Percentiles rank a stretch among this genome's conserved stretches.
Evolutionary conservation across 345 rosid genomes (phyloP).

Genomic region (Euphorbia pulcherrima): DNA sequence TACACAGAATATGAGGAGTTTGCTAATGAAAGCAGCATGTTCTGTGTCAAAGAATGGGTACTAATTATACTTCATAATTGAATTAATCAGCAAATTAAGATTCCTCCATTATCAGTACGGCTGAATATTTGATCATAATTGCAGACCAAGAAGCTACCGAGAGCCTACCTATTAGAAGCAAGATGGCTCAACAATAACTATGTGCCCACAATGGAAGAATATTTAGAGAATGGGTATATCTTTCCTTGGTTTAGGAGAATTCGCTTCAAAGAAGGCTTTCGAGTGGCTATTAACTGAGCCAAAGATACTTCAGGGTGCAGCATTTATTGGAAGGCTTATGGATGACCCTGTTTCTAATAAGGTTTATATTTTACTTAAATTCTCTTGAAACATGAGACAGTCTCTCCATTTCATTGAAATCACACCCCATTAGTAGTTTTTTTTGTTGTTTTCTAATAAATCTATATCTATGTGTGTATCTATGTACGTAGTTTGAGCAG

Average conservation of each 20-base stretch:
- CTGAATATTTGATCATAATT: neutral
- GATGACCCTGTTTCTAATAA: constrained; percentile 17
- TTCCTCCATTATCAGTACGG: too few species aligned
- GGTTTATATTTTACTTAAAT: neutral
- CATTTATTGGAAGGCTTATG: constrained; percentile 13
- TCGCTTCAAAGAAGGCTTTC: neutral
- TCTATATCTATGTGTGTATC: too few species aligned
- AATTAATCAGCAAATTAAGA: too few species aligned
- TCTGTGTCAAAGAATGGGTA: neutral
- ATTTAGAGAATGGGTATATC: neutral
- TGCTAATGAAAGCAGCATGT: too few species aligned
- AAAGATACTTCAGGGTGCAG: neutral
- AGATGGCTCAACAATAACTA: neutral
- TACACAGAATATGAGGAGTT: neutral
- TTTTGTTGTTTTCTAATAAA: too few species aligned
- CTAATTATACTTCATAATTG: too few species aligned
- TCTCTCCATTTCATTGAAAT: too few species aligned
- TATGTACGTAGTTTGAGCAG: constrained; percentile 27
- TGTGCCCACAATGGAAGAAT: constrained; percentile 16
- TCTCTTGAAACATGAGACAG: too few species aligned
- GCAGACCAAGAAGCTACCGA: constrained; percentile 11
- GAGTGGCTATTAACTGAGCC: neutral
- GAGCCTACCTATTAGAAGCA: neutral
- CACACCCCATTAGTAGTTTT: neutral
- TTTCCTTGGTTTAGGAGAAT: neutral